Percentiles rank a stretch among this genome's conserved stretches.
phyloP scores from a whole-genome alignment of 1,284 basidiomycete species.

The Naganishia albida region DNA sequence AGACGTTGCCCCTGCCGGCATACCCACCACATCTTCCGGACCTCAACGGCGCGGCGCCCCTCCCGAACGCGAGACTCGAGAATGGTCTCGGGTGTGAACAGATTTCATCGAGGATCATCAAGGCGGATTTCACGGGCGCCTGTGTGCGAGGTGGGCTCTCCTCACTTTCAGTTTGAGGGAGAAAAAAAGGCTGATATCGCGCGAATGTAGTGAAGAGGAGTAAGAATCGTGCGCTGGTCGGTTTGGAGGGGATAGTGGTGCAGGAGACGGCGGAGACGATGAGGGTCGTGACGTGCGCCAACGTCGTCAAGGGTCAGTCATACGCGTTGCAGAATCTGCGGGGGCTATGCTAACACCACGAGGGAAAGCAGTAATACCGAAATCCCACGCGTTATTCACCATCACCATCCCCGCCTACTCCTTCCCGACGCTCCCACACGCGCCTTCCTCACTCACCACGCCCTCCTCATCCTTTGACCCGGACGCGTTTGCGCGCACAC shows the following conservation, averaged over 20 bases:
- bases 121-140: constrained; percentile 57
- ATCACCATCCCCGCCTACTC: constrained; percentile 52
- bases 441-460: background rate
- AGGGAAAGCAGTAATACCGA: constrained; percentile 50
- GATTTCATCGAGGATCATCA: constrained; percentile 51
- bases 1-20: constrained; percentile 40
- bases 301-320: constrained; percentile 40
- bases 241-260: constrained; percentile 52
- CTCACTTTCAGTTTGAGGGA: too few relatives aligned
- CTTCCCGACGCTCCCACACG: constrained; percentile 34
- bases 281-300: constrained; percentile 46
- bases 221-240: constrained; percentile 50
- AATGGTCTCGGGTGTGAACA: constrained; percentile 39
- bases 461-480: constrained; percentile 12
- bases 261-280: constrained; percentile 57
- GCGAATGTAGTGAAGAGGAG: constrained; percentile 41
- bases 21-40: constrained; percentile 37
- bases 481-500: constrained; percentile 32
- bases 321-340: background rate
- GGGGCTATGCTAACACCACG: too few relatives aligned
- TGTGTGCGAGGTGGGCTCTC: background rate
- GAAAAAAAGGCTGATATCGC: background rate
- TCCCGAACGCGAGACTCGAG: constrained; percentile 40
- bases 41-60: constrained; percentile 7
- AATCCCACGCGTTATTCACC: constrained; percentile 52